Percentiles rank a stretch among this genome's conserved stretches.
These are phyloP conservation scores for Heterobasidion occidentale DNA, from an alignment of 1,284 basidiomycete species.

Conservation along the genomic window DNA sequence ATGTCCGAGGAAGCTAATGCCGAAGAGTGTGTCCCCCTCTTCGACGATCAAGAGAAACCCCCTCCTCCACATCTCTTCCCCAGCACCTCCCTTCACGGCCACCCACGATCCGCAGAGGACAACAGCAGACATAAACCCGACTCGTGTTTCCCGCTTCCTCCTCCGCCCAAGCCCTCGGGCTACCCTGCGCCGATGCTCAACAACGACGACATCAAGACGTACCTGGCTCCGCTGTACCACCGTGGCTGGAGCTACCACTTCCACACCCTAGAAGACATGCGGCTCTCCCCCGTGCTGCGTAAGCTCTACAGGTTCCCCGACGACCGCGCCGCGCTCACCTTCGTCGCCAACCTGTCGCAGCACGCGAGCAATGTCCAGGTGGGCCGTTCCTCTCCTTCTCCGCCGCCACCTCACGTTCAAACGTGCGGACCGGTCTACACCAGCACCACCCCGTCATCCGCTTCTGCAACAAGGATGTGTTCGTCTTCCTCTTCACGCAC, in stretches of 20 bases:
- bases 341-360: background rate
- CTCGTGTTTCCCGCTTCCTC: background rate
- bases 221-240: background rate
- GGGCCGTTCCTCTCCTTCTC: background rate
- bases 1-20: too few relatives aligned
- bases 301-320: background rate
- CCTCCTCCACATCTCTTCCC: too few relatives aligned
- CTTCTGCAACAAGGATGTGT: background rate
- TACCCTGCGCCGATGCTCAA: background rate
- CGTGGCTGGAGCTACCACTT: constrained; percentile 1
- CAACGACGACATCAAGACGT: background rate
- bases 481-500: background rate
- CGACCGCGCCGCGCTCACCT: background rate
- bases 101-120: background rate
- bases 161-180: background rate
- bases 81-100: too few relatives aligned
- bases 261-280: background rate
- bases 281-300: background rate
- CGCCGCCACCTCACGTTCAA: background rate
- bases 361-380: background rate
- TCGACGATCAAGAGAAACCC: too few relatives aligned
- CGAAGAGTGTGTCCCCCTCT: too few relatives aligned
- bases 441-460: constrained; percentile 1
- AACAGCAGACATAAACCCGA: background rate
- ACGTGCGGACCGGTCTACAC: background rate